Conservation (phyloP, 306 rosid species). For the Cotoneaster glaucophyllus region DNA sequence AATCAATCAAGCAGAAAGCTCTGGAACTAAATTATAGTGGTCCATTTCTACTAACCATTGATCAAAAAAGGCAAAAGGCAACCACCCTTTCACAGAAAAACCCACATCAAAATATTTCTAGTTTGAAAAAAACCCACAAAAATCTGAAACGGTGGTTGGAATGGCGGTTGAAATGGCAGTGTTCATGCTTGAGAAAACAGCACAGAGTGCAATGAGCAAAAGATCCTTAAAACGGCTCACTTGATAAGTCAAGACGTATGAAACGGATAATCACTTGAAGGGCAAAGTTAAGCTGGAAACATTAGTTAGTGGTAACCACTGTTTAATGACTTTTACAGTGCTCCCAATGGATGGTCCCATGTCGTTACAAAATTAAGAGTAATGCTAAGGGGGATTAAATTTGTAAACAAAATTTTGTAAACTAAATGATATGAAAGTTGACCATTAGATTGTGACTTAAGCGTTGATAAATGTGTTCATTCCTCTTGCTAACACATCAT, state of each 20-base stretch:
- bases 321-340: background rate
- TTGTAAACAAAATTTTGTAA: too few species aligned
- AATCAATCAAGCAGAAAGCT: background rate
- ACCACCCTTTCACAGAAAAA: constrained; percentile 21
- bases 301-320: background rate
- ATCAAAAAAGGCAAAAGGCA: constrained; percentile 30
- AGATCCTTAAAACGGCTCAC: background rate
- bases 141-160: constrained; percentile 13
- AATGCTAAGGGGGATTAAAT: accelerated
- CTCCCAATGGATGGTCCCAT: background rate
- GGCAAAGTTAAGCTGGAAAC: background rate
- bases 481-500: too few species aligned
- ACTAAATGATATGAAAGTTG: accelerated
- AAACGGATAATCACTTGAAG: background rate
- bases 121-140: constrained; percentile 9
- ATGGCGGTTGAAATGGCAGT: constrained; percentile 29
- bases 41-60: constrained; percentile 16
- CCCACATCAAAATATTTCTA: constrained; percentile 17
- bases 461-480: too few species aligned
- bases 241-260: background rate
- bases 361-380: too few species aligned
- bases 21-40: constrained; percentile 15
- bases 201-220: background rate
- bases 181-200: constrained; percentile 5
- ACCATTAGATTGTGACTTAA: too few species aligned